Conservation (phyloP, 495 filamentous ascomycete species). For the Clavariopsis aquatica region DNA sequence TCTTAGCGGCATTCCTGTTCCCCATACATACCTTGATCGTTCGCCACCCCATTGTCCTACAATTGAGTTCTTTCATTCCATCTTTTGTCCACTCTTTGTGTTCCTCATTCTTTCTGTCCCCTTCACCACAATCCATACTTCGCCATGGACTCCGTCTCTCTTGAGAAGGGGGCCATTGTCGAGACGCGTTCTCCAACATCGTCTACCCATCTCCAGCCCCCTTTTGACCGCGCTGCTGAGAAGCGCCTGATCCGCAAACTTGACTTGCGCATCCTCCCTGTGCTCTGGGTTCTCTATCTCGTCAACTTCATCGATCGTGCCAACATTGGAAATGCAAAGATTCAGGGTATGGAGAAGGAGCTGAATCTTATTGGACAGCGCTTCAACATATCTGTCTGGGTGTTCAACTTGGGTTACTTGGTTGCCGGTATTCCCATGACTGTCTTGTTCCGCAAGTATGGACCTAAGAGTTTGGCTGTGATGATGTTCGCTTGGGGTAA, state of each 20-base stretch:
- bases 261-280: constrained; percentile 46
- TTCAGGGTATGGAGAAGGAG: constrained; percentile 65
- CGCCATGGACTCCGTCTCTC: constrained; percentile 4
- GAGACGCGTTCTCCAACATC: not conserved
- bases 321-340: constrained; percentile 76
- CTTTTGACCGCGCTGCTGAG: constrained; percentile 29
- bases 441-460: constrained; percentile 61
- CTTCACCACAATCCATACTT: too few species aligned
- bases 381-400: constrained; percentile 61
- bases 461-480: constrained; percentile 65
- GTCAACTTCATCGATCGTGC: constrained; percentile 54
- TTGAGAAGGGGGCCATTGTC: constrained; percentile 8
- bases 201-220: not conserved
- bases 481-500: constrained; percentile 51
- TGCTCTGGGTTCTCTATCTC: constrained; percentile 50
- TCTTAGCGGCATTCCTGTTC: not conserved
- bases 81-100: not conserved
- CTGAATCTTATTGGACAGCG: constrained; percentile 61
- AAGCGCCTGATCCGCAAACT: constrained; percentile 38
- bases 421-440: constrained; percentile 68
- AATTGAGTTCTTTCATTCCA: not conserved
- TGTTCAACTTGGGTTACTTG: constrained; percentile 66
- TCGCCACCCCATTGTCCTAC: not conserved
- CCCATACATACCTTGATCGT: not conserved
- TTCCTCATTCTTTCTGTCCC: too few species aligned